Percentiles rank a stretch among this genome's conserved stretches.
Evolutionary conservation across 306 rosid species (phyloP).

Genomic region (Fragaria iinumae): DNA sequence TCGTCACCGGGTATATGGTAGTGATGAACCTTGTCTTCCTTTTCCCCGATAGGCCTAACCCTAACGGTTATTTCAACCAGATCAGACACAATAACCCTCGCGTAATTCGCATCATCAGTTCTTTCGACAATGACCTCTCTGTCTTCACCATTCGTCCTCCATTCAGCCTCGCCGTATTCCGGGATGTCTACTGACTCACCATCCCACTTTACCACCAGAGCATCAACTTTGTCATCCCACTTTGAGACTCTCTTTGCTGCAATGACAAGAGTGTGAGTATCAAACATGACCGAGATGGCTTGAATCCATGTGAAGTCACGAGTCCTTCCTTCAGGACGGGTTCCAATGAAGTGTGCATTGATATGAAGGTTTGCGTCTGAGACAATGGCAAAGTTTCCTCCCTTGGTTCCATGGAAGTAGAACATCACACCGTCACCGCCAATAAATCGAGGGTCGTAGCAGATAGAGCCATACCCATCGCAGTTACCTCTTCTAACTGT

Average conservation of each 20-base stretch:
- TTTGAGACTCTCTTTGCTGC: slow-evolving; percentile 60
- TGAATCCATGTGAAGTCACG: slow-evolving; percentile 87
- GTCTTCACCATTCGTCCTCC: slow-evolving; percentile 44
- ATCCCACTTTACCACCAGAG: slow-evolving; percentile 56
- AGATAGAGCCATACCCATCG: slow-evolving; percentile 65
- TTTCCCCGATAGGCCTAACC: slow-evolving; percentile 57
- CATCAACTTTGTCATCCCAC: slow-evolving; percentile 57
- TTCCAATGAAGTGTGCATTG: slow-evolving; percentile 74
- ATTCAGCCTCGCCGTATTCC: slow-evolving; percentile 45
- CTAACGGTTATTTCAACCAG: slow-evolving; percentile 54
- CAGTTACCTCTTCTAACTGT: slow-evolving; percentile 64
- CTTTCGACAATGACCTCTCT: slow-evolving; percentile 61
- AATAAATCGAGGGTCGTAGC: slow-evolving; percentile 77
- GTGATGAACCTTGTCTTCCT: slow-evolving; percentile 66
- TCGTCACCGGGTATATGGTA: slow-evolving; percentile 56
- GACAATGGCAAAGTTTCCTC: slow-evolving; percentile 61
- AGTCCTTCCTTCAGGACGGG: slow-evolving; percentile 63
- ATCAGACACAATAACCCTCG: slow-evolving; percentile 49
- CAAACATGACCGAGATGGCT: slow-evolving; percentile 62
- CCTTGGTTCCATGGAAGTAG: slow-evolving; percentile 79
- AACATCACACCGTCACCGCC: slow-evolving; percentile 85
- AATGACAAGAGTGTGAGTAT: slow-evolving; percentile 57
- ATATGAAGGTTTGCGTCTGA: slow-evolving; percentile 61
- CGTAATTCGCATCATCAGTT: slow-evolving; percentile 53
- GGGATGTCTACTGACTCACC: slow-evolving; percentile 40